phyloP scores from a whole-genome alignment of 2,329 filamentous ascomycete species.

The Fulvia fulva region DNA sequence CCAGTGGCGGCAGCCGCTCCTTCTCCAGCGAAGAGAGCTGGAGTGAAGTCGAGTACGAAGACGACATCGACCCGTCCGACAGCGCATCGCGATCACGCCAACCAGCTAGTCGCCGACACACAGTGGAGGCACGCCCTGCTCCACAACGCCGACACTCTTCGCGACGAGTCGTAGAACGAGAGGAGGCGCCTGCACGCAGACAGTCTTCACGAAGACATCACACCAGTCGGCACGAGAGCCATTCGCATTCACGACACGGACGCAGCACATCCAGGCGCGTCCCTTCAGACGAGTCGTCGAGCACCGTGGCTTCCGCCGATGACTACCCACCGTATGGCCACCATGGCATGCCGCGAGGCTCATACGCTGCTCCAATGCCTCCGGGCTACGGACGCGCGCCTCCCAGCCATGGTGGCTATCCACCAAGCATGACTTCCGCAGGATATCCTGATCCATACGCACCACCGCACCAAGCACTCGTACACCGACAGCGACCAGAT shows the following conservation, averaged over 20 bases:
- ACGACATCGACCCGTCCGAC: conserved; percentile 46
- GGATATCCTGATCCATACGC: conserved; percentile 24
- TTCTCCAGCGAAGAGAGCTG: conserved; percentile 29
- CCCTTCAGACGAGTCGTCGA: conserved; percentile 22
- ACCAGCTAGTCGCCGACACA: conserved; percentile 30
- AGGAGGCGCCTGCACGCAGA: conserved; percentile 22
- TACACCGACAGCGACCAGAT: conserved; percentile 30
- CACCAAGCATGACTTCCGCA: conserved; percentile 27
- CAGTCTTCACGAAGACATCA: conserved; percentile 24
- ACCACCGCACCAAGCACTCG: conserved; percentile 26
- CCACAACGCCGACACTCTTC: conserved; percentile 38
- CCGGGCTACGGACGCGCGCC: conserved; percentile 30
- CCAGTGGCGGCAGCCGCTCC: conserved; percentile 27
- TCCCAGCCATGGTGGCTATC: conserved; percentile 33
- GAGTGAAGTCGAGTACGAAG: conserved; percentile 23
- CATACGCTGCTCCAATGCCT: conserved; percentile 21
- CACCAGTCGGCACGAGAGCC: conserved; percentile 22
- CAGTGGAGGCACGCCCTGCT: conserved; percentile 34
- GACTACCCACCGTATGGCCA: conserved; percentile 42
- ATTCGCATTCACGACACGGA: conserved; percentile 23
- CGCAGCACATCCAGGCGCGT: conserved; percentile 24
- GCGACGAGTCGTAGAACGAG: conserved; percentile 27
- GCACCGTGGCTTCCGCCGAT: conserved; percentile 33
- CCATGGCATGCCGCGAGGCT: conserved; percentile 34
- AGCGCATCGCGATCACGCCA: conserved; percentile 44